Base-by-base conservation (phyloP, 2,329 filamentous ascomycete genomes). In the Colletotrichum somersetense region DNA sequence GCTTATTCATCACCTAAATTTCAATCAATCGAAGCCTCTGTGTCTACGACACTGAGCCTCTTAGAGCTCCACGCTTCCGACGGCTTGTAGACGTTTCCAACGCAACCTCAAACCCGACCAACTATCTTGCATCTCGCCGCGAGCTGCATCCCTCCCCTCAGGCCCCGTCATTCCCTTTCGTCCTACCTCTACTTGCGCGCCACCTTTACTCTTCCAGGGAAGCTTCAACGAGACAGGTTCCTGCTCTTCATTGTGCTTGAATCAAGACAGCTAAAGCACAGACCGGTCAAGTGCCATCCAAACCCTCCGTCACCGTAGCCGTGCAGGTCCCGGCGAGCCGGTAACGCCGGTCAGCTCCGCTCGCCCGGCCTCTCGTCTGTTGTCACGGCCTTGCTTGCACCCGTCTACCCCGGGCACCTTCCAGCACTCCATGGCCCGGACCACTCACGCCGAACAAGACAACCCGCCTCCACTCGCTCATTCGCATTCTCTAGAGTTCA, bases 381-480 rank as follows among this genome's bases (percentile, higher is more conserved):
- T 53, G 30, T 40, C 33, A 46, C 67, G 33, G 42, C 16, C 56
- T 33, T 46, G 16, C 26, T 56, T 33, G 38, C 46, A n/a, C 46
- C 62, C 55, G 26, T 59, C 40, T 23, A 53, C 12, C 38, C 53
- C 53, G 23, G 57, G 23, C n/a, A 48, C 42, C 50, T 42, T 65
- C 59, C 59, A 52, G 52, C 58, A 46, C 52, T 68, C 53, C 66
- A 72, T 72, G 69, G 69, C 65, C 38, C 64, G 58, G 58, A 63
- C 46, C 20, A 23, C 65, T 58, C 53, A 35, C 52, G 30, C 26
- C 18, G 26, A 57, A 57, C 50, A 44, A 62, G 16, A 48, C 57
- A 57, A 20, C 35, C 64, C 46, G 48, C 46, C 56, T 38, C 74
- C 75, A 75, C 74, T 68, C 75, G 71, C 74, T 14, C 55, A 20